A percentile compares a stretch with the other conserved stretches of the same genome.
These are phyloP conservation scores for Spathaspora sp. DNA, from an alignment of 1,139 yeast species.

Conservation along the genomic window DNA sequence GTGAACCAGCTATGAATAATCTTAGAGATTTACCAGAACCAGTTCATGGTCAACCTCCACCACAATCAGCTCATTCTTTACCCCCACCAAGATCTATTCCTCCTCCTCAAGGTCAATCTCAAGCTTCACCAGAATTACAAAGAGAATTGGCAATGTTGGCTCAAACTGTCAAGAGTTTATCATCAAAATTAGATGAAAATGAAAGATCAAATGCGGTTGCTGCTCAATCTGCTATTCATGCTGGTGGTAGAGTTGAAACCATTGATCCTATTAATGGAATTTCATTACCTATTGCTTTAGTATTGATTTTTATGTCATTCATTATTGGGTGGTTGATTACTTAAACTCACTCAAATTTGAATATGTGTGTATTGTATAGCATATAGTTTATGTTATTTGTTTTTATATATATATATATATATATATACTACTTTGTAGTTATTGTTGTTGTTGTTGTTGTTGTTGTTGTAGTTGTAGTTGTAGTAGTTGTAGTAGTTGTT, in stretches of 20 bases:
- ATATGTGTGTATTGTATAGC: background rate
- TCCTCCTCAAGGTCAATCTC: constrained; percentile 1
- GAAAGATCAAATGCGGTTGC: constrained; percentile 11
- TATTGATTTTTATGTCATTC: constrained; percentile 56
- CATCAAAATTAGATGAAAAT: constrained; percentile 40
- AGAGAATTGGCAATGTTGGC: constrained; percentile 39
- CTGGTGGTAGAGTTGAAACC: constrained; percentile 4
- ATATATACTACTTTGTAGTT: background rate
- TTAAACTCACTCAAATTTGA: constrained; percentile 27
- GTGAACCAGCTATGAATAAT: background rate
- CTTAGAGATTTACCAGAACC: constrained; percentile 5
- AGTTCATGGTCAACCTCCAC: constrained; percentile 1
- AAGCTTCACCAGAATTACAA: constrained; percentile 15
- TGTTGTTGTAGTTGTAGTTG: no score
- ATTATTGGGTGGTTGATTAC: constrained; percentile 56
- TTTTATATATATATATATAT: background rate
- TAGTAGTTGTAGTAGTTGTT: no score
- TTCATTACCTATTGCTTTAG: constrained; percentile 51
- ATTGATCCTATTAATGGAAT: constrained; percentile 46
- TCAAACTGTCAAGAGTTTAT: constrained; percentile 41
- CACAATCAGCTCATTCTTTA: no score
- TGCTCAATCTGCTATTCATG: constrained; percentile 2
- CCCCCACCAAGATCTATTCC: no score
- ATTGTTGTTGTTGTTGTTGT: no score
- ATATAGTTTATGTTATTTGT: background rate